Base-by-base conservation (phyloP, 441 rosid genomes). In the Capsella rubella region DNA sequence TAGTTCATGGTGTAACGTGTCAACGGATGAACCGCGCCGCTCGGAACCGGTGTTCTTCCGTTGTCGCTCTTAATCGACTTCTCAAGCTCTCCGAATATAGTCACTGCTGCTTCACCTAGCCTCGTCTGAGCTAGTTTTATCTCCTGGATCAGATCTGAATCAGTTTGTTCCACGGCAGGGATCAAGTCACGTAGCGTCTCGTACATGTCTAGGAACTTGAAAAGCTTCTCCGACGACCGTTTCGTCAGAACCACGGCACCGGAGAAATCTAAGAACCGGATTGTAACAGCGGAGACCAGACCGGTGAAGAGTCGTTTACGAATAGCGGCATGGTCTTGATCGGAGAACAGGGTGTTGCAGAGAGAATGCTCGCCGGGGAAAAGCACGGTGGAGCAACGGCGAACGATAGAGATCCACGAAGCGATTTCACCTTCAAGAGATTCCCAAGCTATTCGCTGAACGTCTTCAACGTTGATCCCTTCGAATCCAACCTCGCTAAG, bases 1-100 rank as follows among this genome's bases (percentile, higher is more conserved):
- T 90, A 90, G 67, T 90, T 90, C 91, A 90, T 85, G 21, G 91
- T 87, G 83, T 83, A 90, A 16, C 96, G 91, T 42, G 95, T 87
- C 62, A 83, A 59, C 0, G 89, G 95, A 32, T 90, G 95, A 15
- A 90, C 90, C 1, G 89, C 83, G 0, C 95, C 95, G 35, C 88
- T 79, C 0, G 95, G 87, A 10, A 90, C 92, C 1, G 90, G 86
- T 16, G 75, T 85, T 72, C 81, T 64, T 8, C 89, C 82, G 2
- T 72, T 79, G 27, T 90, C 90, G 50, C 78, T 80, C 71, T 79
- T 82, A 73, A 89, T 87, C 3, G 95, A 82, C 42, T 78, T 86
- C 77, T 89, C 92, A 1, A 86, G 79, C 62, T 89, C 90, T 15
- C 82, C 71, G 55, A 89, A 85, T 16, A 86, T 84, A 21, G 79